Evolutionary conservation across 768 basidiomycete species (phyloP).

Genomic region (Phaffia tasmanica): DNA sequence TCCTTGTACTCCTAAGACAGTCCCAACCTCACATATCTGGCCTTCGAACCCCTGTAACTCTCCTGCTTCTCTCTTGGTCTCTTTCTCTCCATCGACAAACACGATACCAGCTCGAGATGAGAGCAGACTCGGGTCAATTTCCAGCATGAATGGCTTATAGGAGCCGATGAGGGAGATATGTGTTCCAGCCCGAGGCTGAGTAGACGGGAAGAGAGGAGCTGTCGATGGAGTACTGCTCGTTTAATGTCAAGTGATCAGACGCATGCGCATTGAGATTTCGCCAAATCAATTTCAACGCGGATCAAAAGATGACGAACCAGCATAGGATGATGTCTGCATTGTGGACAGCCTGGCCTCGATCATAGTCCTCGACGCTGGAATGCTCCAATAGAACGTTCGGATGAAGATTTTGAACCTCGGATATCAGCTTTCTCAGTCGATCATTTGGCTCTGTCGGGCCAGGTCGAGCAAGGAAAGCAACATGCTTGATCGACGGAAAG

Average conservation of each 20-base stretch:
- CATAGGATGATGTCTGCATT: constrained; percentile 39
- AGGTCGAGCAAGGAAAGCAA: constrained; percentile 55
- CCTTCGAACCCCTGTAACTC: constrained; percentile 23
- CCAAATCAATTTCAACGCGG: background rate
- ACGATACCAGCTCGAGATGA: constrained; percentile 5
- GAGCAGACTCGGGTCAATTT: constrained; percentile 26
- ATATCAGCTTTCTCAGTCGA: constrained; percentile 23
- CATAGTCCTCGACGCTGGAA: background rate
- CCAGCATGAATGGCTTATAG: constrained; percentile 31
- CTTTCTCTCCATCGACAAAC: constrained; percentile 18
- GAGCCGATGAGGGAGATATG: constrained; percentile 30
- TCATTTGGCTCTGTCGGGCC: constrained; percentile 43
- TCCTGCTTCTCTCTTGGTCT: constrained; percentile 17
- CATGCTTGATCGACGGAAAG: constrained; percentile 47
- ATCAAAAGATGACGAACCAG: constrained; percentile 23
- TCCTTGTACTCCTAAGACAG: background rate
- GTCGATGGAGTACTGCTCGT: constrained; percentile 31
- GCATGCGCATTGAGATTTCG: background rate
- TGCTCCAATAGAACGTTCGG: constrained; percentile 8
- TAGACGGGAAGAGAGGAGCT: constrained; percentile 25
- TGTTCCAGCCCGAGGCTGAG: constrained; percentile 20
- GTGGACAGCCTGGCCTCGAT: constrained; percentile 11
- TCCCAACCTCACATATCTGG: constrained; percentile 6
- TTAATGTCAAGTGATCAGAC: background rate
- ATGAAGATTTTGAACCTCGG: constrained; percentile 25